Evolutionary conservation across 345 rosid genomes (phyloP), one percentile per base, ranked within the genome.

Genomic region (Euphorbia tirucalli): DNA sequence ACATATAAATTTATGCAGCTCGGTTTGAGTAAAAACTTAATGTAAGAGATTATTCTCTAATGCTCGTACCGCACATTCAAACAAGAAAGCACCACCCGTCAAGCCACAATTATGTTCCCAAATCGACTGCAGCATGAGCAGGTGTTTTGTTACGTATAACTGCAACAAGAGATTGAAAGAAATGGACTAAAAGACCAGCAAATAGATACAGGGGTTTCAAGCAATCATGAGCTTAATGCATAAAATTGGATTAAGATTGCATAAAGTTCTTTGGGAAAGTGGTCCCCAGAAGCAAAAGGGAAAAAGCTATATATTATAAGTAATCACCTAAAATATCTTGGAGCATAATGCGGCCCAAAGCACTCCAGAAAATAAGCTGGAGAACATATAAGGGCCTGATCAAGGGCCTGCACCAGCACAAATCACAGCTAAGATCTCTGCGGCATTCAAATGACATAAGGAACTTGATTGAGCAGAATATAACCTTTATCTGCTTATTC

Each of bases 51-150:
- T 46, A 25, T 30, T 55, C 21, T 32, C 11, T 48, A 18, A 55
- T 1, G 66, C 52, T 61, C 87, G 66, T 85, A 89, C 91, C 91
- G 71, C 84, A 84, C 77, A 78, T 73, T 73, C 66, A 79, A 82
- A 87, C 81, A 83, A 73, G 79, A 80, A 71, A 82, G 71, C 73
- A 75, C 87, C 87, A 85, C 91, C 90, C 71, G 79, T 80, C 89
- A 87, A 78, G 85, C 91, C 81, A 77, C 94, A 80, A 69, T 62
- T 44, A 58, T 61, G 77, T 77, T 82, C 82, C 73, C 73, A 65
- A 78, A 77, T 75, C 71, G 81, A 81, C 75, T 75, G 85, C 85
- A 83, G 89, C 88, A 79, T 74, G 91, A 87, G 66, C 87, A 83
- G 90, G 85, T 15, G 76, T 83, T 56, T 85, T 71, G 77, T 75